Evolutionary conservation across 371 early-diverging fungal genomes (phyloP).

Genomic region (Conidiobolus coronatus): DNA sequence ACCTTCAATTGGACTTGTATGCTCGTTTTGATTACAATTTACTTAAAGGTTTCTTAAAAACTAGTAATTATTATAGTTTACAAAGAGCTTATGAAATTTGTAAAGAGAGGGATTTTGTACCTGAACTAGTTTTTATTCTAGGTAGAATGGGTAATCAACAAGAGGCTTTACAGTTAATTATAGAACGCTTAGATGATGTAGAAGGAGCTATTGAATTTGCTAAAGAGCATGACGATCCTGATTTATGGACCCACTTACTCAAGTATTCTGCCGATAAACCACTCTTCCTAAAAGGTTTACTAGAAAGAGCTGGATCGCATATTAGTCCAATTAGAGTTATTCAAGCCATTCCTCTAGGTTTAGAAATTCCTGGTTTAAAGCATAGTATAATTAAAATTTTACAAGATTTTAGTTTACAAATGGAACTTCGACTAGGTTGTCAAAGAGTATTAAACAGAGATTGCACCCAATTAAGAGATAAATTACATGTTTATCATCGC

Average conservation of each 20-base stretch:
- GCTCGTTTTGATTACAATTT: constrained; percentile 63
- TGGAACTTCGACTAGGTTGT: constrained; percentile 58
- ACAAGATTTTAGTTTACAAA: constrained; percentile 75
- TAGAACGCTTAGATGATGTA: constrained; percentile 68
- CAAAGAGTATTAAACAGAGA: constrained; percentile 65
- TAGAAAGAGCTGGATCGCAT: constrained; percentile 67
- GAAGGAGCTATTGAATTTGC: constrained; percentile 89
- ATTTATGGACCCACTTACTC: constrained; percentile 84
- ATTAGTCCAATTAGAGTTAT: constrained; percentile 65
- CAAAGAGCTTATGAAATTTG: constrained; percentile 68
- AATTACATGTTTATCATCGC: constrained; percentile 42
- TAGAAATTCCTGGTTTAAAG: constrained; percentile 61
- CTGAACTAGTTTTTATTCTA: constrained; percentile 83
- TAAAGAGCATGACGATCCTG: constrained; percentile 84
- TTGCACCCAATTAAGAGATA: constrained; percentile 49
- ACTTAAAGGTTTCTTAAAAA: constrained; percentile 59
- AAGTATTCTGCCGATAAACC: constrained; percentile 72
- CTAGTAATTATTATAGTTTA: constrained; percentile 50
- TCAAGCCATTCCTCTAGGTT: constrained; percentile 46
- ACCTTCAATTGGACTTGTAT: constrained; percentile 50
- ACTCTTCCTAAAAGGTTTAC: constrained; percentile 68
- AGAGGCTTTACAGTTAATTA: constrained; percentile 73
- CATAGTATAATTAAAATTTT: constrained; percentile 59
- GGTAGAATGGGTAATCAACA: constrained; percentile 94
- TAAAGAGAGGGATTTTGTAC: constrained; percentile 62